Evolutionary conservation across 208 protist genomes (phyloP), one percentile per base, ranked within the genome.

Genomic region (Giardia duodenalis): DNA sequence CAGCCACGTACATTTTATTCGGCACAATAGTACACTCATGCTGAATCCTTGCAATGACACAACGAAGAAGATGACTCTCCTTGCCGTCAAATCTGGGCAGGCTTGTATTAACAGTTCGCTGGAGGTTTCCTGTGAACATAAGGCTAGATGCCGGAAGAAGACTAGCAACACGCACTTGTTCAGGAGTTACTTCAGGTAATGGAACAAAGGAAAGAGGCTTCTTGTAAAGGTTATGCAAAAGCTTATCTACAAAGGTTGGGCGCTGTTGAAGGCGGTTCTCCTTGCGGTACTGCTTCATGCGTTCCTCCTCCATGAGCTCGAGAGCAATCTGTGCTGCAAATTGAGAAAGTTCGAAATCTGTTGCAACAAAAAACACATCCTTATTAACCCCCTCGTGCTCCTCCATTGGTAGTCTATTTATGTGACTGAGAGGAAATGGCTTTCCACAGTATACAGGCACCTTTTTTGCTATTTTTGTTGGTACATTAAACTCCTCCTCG

Each of bases 311-410:
- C 43, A 47, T 2, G 2, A 91, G 43, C 1, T 47, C 1, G 4
- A 47, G 43, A 30, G 10, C n/a, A 4, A 91, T 19, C n/a, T 91
- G 1, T n/a, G 88, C 45, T 2, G 4, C 45, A 1, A 47, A 4
- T 0, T 3, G 10, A 45, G 1, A 47, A 45, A 91, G n/a, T n/a
- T 91, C 1, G 45, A 47, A 22, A n/a, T 91, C 88, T 4, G 45
- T 2, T n/a, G 88, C 88, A 47, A 45, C 88, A n/a, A 91, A 91
- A 45, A 91, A 91, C 4, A 91, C 2, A 2, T 91, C 1, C 45
- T 91, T 91, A 45, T 91, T 91, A 45, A 91, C 1, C 4, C 88
- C 88, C 47, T 91, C 88, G 46, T 91, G 88, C 44, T 91, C 88
- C 47, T 91, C 88, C 2, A 47, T n/a, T 1, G 88, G 88, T 1